phyloP scores from a whole-genome alignment of 192 early-diverging fungal species.

The Coemansia sp. region DNA sequence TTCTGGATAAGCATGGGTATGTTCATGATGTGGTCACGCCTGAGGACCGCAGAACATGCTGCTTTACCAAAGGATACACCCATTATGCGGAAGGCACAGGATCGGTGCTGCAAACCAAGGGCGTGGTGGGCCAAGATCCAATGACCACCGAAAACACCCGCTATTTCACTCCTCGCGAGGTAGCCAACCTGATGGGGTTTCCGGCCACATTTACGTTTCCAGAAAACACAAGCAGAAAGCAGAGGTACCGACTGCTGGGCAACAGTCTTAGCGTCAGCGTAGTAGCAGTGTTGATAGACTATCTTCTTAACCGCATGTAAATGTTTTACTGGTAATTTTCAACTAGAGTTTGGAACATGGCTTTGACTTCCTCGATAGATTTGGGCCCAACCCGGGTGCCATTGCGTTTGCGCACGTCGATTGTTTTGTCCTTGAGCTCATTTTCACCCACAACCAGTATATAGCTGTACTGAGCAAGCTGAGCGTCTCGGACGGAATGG shows the following conservation, averaged over 20 bases:
- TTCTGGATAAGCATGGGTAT: slow-evolving; percentile 42
- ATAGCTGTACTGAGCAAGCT: slow-evolving; percentile 81
- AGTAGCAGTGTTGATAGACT: slow-evolving; percentile 72
- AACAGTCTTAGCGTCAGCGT: slow-evolving; percentile 88
- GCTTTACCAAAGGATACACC: slow-evolving; percentile 81
- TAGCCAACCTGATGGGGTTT: slow-evolving; percentile 79
- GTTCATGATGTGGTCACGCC: slow-evolving; percentile 67
- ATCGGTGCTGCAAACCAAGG: slow-evolving; percentile 24
- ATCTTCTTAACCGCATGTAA: slow-evolving; percentile 57
- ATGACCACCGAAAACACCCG: slow-evolving; percentile 42
- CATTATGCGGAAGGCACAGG: slow-evolving; percentile 57
- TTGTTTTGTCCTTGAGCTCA: slow-evolving; percentile 64
- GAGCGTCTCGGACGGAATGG: slow-evolving; percentile 77
- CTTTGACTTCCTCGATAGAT: slow-evolving; percentile 56
- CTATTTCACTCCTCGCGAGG: slow-evolving; percentile 62
- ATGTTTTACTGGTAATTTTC: slow-evolving; percentile 39
- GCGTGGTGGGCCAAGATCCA: slow-evolving; percentile 23
- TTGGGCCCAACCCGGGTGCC: slow-evolving; percentile 63
- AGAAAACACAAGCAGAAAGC: slow-evolving; percentile 59
- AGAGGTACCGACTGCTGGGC: slow-evolving; percentile 82
- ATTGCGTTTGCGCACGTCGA: slow-evolving; percentile 70
- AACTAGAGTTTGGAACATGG: slow-evolving; percentile 59
- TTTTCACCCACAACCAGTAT: slow-evolving; percentile 83
- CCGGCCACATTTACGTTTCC: slow-evolving; percentile 76
- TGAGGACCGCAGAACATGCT: slow-evolving; percentile 62